phyloP scores from a whole-genome alignment of 805 yeast species.

The Millerozyma acaciae region DNA sequence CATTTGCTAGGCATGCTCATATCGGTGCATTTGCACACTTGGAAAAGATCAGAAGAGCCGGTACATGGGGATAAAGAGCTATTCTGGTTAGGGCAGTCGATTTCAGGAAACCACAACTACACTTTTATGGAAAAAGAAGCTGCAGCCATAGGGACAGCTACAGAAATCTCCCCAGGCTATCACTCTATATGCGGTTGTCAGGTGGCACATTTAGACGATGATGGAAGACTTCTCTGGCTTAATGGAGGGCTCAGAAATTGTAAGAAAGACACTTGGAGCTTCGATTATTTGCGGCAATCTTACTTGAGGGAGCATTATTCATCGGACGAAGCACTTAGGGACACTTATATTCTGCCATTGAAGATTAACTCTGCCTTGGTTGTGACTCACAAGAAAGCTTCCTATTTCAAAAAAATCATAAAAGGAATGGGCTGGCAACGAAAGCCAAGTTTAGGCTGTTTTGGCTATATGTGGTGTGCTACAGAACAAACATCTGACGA shows the following conservation, averaged over 20 bases:
- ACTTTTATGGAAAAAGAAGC: constrained; percentile 18
- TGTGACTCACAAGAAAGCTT: background rate
- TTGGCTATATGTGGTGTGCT: constrained; percentile 5
- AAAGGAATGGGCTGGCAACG: constrained; percentile 1
- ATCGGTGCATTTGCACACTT: constrained; percentile 13
- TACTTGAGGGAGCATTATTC: background rate
- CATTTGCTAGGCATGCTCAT: constrained; percentile 20
- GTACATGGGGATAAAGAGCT: constrained; percentile 26
- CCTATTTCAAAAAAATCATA: background rate
- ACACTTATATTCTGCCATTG: background rate
- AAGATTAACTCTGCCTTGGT: constrained; percentile 2
- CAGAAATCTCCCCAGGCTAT: constrained; percentile 3
- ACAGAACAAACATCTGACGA: background rate
- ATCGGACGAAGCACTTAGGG: background rate
- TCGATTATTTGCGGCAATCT: background rate
- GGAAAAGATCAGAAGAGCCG: constrained; percentile 22
- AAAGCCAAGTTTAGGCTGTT: background rate
- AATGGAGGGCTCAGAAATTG: constrained; percentile 27
- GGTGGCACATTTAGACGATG: constrained; percentile 18
- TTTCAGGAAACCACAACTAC: constrained; percentile 17
- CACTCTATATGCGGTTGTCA: constrained; percentile 22
- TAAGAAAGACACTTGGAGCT: constrained; percentile 11
- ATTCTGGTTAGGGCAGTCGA: constrained; percentile 27
- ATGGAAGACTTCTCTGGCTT: constrained; percentile 21
- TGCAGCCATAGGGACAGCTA: constrained; percentile 18